phyloP scores from a whole-genome alignment of 1,284 basidiomycete genomes.

The Leucoagaricus sp. region DNA sequence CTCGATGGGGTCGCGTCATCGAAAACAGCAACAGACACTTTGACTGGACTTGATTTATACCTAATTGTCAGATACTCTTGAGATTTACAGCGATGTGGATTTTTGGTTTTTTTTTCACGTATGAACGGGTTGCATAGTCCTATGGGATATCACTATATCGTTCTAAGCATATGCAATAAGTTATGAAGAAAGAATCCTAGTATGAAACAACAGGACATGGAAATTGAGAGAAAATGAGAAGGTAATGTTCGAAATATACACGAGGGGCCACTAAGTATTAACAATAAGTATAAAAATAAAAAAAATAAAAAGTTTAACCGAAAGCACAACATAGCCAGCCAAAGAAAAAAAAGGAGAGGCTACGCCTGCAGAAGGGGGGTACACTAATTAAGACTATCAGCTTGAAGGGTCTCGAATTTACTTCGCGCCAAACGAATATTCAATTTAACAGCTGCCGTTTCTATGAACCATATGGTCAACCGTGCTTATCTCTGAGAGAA shows the following conservation, averaged over 20 bases:
- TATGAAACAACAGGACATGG: constrained; percentile 10
- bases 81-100: neutral
- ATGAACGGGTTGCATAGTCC: neutral
- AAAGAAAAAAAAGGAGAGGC: constrained; percentile 13
- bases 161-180: constrained; percentile 12
- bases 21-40: neutral
- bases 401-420: constrained; percentile 85
- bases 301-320: constrained; percentile 9
- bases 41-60: neutral
- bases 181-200: constrained; percentile 3
- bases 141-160: constrained; percentile 2
- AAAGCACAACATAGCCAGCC: constrained; percentile 3
- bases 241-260: neutral
- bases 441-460: constrained; percentile 81
- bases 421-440: constrained; percentile 81
- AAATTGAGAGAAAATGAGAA: neutral
- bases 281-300: constrained; percentile 14
- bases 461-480: constrained; percentile 39
- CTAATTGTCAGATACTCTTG: neutral
- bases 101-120: neutral
- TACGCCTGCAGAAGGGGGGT: constrained; percentile 13
- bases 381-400: constrained; percentile 50
- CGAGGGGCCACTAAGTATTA: constrained; percentile 7
- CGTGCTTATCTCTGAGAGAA: neutral
- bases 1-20: neutral